These are phyloP conservation scores for Zarea fungicola DNA, from an alignment of 2,329 filamentous ascomycete genomes.

Conservation along the genomic window DNA sequence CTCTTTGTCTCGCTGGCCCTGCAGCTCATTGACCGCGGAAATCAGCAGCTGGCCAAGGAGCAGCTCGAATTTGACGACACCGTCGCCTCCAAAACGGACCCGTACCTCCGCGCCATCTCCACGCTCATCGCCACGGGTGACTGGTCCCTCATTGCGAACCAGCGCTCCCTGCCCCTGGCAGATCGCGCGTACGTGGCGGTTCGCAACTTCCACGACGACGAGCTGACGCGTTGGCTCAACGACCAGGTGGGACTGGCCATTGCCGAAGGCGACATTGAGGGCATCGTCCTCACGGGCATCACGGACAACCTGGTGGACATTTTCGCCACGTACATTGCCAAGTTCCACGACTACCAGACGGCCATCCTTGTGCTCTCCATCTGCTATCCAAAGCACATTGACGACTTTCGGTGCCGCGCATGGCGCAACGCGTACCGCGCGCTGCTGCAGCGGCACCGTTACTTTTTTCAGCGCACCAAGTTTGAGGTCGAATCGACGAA, in stretches of 20 bases:
- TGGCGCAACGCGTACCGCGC: conserved; percentile 70
- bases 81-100: conserved; percentile 62
- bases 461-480: conserved; percentile 68
- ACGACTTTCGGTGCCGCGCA: conserved; percentile 67
- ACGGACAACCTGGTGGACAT: conserved; percentile 68
- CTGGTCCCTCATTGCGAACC: conserved; percentile 69
- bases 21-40: conserved; percentile 54
- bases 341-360: conserved; percentile 74
- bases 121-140: conserved; percentile 71
- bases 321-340: conserved; percentile 68
- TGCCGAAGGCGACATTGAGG: conserved; percentile 66
- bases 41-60: conserved; percentile 38
- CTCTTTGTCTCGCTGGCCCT: conserved; percentile 63
- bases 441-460: conserved; percentile 66
- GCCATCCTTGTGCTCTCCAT: conserved; percentile 70
- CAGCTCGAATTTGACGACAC: conserved; percentile 55
- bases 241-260: conserved; percentile 58
- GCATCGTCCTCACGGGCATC: conserved; percentile 72
- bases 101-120: conserved; percentile 75
- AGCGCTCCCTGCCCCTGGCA: conserved; percentile 65
- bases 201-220: conserved; percentile 56
- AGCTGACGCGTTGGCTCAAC: conserved; percentile 62
- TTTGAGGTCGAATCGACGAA: conserved; percentile 74
- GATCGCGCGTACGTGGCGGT: conserved; percentile 72
- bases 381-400: conserved; percentile 69